Conservation (phyloP, 2,329 filamentous ascomycete species). For the Colletotrichum sp. region DNA sequence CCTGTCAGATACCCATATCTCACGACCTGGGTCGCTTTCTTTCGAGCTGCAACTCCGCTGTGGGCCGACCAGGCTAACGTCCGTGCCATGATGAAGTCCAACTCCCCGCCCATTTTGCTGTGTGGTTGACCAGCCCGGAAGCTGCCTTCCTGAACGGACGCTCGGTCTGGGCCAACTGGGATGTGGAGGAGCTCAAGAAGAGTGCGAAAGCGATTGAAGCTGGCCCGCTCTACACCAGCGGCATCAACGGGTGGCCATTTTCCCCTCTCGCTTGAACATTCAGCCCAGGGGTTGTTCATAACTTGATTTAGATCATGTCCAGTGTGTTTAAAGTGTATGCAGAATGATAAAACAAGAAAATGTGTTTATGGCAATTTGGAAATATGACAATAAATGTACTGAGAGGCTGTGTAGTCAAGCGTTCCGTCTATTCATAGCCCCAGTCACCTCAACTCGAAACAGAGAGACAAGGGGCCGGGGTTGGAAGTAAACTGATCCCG, state of each 20-base stretch:
- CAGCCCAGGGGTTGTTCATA: neutral
- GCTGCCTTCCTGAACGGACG: constrained; percentile 50
- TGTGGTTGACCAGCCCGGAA: constrained; percentile 50
- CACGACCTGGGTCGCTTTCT: neutral
- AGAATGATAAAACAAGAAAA: neutral
- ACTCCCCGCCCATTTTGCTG: constrained; percentile 44
- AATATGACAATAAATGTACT: neutral
- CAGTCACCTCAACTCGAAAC: constrained; percentile 15
- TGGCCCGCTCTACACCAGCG: constrained; percentile 3
- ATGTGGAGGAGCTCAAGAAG: constrained; percentile 51
- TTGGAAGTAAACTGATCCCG: constrained; percentile 18
- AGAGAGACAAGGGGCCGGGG: constrained; percentile 15
- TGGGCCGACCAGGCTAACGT: neutral
- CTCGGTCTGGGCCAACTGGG: constrained; percentile 55
- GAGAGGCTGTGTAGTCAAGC: neutral
- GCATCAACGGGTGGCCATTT: constrained; percentile 12
- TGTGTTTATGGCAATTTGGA: neutral
- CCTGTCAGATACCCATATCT: neutral
- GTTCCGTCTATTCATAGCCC: neutral
- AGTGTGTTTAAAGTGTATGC: neutral
- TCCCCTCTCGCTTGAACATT: neutral
- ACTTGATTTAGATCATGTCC: neutral
- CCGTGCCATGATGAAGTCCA: constrained; percentile 24
- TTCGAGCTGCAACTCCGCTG: neutral
- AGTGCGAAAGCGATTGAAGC: neutral